Conservation (phyloP, 2,329 filamentous ascomycete species). For the Neofusicoccum sp. region DNA sequence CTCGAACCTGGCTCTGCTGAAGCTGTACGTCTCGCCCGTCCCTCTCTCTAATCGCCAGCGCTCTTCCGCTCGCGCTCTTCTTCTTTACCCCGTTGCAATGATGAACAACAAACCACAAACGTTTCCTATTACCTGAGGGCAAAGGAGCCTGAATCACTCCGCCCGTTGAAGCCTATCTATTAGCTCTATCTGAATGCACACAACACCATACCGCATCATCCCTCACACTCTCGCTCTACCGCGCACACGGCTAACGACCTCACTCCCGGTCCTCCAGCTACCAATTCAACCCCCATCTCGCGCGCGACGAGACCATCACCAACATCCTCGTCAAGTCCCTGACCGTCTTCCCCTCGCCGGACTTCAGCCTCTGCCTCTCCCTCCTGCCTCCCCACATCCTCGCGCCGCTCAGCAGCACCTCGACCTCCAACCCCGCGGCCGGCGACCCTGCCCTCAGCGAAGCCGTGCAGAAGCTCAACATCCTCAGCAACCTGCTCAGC, state of each 20-base stretch:
- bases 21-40: constrained; percentile 74
- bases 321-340: constrained; percentile 98
- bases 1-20: constrained; percentile 92
- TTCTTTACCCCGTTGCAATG: constrained; percentile 12
- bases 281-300: constrained; percentile 98
- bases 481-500: constrained; percentile 84
- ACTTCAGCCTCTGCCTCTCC: constrained; percentile 92
- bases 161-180: constrained; percentile 69
- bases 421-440: constrained; percentile 52
- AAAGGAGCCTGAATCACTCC: constrained; percentile 59
- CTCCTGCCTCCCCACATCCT: constrained; percentile 86
- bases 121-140: constrained; percentile 98
- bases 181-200: constrained; percentile 72
- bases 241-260: constrained; percentile 19
- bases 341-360: constrained; percentile 93
- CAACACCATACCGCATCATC: constrained; percentile 13
- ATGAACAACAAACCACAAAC: constrained; percentile 82
- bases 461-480: constrained; percentile 84
- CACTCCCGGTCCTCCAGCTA: constrained; percentile 63
- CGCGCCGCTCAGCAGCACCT: constrained; percentile 58
- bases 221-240: background rate
- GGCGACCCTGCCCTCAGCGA: constrained; percentile 75
- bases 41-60: constrained; percentile 26
- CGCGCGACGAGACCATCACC: constrained; percentile 95
- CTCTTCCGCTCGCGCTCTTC: constrained; percentile 18